phyloP scores from a whole-genome alignment of 2,329 filamentous ascomycete genomes.

The Atkinsonella hypoxylon region DNA sequence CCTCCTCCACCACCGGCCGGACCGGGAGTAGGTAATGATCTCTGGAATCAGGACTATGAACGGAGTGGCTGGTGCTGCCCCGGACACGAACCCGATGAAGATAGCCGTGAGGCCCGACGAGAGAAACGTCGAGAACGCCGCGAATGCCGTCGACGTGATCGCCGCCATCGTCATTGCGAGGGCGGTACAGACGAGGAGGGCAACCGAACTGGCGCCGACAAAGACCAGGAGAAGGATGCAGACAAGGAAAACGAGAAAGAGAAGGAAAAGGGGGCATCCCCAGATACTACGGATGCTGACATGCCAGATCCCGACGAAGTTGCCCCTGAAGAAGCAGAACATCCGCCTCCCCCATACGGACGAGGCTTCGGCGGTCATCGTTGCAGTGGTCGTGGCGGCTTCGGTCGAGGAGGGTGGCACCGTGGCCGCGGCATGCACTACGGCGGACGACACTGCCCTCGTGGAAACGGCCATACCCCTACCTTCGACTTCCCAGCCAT shows the following conservation, averaged over 20 bases:
- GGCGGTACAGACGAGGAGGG: constrained; percentile 6
- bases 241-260: constrained; percentile 22
- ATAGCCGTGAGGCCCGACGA: constrained; percentile 13
- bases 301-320: constrained; percentile 22
- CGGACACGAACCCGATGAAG: constrained; percentile 9
- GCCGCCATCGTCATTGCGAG: constrained; percentile 14
- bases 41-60: constrained; percentile 11
- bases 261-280: constrained; percentile 22
- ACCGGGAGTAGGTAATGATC: not conserved
- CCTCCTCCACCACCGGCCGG: not conserved
- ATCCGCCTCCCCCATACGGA: constrained; percentile 10
- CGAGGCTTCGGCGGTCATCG: constrained; percentile 11
- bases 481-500: constrained; percentile 27
- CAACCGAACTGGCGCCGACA: not conserved
- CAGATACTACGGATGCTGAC: constrained; percentile 20
- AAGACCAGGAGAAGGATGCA: constrained; percentile 13
- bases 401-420: constrained; percentile 12
- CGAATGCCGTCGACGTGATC: constrained; percentile 1
- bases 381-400: constrained; percentile 12
- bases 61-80: constrained; percentile 13
- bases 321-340: constrained; percentile 18
- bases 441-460: not conserved
- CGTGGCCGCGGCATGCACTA: constrained; percentile 14
- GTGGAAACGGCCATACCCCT: constrained; percentile 9
- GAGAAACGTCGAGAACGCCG: not conserved